These are phyloP conservation scores for Ogataea salicorniae DNA, from an alignment of 805 yeast species.

Conservation along the genomic window DNA sequence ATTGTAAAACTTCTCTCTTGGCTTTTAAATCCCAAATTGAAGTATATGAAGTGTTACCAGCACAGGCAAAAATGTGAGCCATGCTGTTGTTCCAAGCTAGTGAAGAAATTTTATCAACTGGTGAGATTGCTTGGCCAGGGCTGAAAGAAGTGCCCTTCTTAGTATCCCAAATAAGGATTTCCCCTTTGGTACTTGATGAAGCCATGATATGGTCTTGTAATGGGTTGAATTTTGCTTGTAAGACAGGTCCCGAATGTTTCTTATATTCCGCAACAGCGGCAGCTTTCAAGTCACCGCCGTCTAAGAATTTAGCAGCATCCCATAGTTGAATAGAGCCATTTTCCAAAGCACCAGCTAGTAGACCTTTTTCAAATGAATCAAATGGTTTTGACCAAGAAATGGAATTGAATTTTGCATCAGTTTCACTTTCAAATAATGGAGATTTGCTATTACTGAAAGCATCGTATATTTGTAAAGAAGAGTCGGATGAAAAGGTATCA, in stretches of 20 bases:
- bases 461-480: slow-evolving; percentile 78
- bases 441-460: slow-evolving; percentile 40
- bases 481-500: slow-evolving; percentile 72
- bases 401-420: slow-evolving; percentile 66
- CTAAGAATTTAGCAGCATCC: slow-evolving; percentile 51
- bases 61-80: slow-evolving; percentile 83
- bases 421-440: slow-evolving; percentile 41
- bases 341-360: slow-evolving; percentile 87
- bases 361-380: slow-evolving; percentile 42
- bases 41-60: slow-evolving; percentile 79
- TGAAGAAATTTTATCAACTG: slow-evolving; percentile 73
- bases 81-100: slow-evolving; percentile 87
- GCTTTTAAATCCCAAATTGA: slow-evolving; percentile 93
- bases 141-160: slow-evolving; percentile 48
- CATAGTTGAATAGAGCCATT: slow-evolving; percentile 75
- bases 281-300: slow-evolving; percentile 36
- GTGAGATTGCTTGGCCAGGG: slow-evolving; percentile 77
- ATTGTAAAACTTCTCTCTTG: slow-evolving; percentile 81
- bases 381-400: slow-evolving; percentile 74
- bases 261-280: slow-evolving; percentile 47
- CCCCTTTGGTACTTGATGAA: slow-evolving; percentile 86
- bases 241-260: slow-evolving; percentile 67
- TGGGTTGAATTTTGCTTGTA: slow-evolving; percentile 72
- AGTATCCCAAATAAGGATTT: slow-evolving; percentile 87
- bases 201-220: slow-evolving; percentile 67